phyloP scores from a whole-genome alignment of 495 filamentous ascomycete genomes.

The Podospora pseudocomata region DNA sequence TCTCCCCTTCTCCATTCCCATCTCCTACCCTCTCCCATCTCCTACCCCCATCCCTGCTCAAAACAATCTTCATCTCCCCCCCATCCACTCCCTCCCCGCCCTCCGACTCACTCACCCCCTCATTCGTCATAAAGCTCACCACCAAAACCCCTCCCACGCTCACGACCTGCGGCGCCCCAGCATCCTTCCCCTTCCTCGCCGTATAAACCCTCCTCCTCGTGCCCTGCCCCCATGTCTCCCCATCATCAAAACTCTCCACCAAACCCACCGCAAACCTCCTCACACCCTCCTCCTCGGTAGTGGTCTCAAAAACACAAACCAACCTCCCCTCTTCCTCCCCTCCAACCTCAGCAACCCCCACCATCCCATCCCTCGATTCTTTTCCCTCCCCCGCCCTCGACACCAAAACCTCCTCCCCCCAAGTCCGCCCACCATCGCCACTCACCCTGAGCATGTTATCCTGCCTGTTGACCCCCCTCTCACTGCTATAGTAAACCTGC shows the following conservation, averaged over 20 bases:
- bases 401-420: conserved; percentile 4
- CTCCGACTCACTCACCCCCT: conserved; percentile 34
- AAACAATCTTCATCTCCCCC: conserved; percentile 21
- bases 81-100: conserved; percentile 22
- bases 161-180: conserved; percentile 57
- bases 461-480: conserved; percentile 13
- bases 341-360: conserved; percentile 13
- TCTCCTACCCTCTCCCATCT: conserved; percentile 9
- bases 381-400: not conserved
- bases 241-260: conserved; percentile 15
- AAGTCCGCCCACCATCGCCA: conserved; percentile 10
- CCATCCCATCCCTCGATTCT: conserved; percentile 20
- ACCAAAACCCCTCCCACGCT: conserved; percentile 56
- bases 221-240: conserved; percentile 10
- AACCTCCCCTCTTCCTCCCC: not conserved
- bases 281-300: not conserved
- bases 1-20: not conserved
- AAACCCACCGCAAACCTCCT: conserved; percentile 3
- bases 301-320: conserved; percentile 20
- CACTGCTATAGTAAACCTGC: conserved; percentile 19
- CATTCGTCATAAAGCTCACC: conserved; percentile 60
- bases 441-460: conserved; percentile 17
- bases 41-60: not conserved
- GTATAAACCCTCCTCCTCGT: conserved; percentile 41
- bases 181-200: conserved; percentile 41